These are phyloP conservation scores for Eimeria falciformis DNA, from an alignment of 169 alveolate species.

Conservation along the genomic window DNA sequence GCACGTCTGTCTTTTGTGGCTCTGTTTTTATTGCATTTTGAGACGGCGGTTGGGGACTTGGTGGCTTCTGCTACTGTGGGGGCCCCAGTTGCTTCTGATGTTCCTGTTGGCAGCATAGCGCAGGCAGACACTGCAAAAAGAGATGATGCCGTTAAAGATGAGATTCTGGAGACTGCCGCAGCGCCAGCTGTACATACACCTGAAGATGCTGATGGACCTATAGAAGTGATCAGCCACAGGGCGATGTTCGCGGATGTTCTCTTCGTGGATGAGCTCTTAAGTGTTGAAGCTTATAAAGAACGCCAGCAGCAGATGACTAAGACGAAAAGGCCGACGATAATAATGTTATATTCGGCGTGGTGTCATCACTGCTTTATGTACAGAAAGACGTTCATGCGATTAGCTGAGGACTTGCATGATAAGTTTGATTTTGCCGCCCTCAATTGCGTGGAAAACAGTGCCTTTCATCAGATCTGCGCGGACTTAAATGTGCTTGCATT, in stretches of 20 bases:
- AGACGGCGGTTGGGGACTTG: no score
- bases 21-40: no score
- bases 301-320: not conserved
- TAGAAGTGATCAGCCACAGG: constrained; percentile 54
- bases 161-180: no score
- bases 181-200: no score
- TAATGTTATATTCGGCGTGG: constrained; percentile 65
- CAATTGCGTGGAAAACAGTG: constrained; percentile 43
- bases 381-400: constrained; percentile 30
- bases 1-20: no score
- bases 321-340: constrained; percentile 3
- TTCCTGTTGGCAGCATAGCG: no score
- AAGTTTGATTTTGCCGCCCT: constrained; percentile 30
- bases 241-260: constrained; percentile 35
- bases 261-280: constrained; percentile 7
- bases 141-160: no score
- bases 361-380: constrained; percentile 50
- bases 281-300: constrained; percentile 6
- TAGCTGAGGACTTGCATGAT: constrained; percentile 16
- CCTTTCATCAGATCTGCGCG: constrained; percentile 13
- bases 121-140: no score
- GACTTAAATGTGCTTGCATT: constrained; percentile 33
- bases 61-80: no score
- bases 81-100: no score
- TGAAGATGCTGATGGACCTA: no score